Evolutionary conservation across 2,329 filamentous ascomycete genomes (phyloP), one percentile per base, ranked within the genome.

Genomic region (Cladobotryum mycophilum): DNA sequence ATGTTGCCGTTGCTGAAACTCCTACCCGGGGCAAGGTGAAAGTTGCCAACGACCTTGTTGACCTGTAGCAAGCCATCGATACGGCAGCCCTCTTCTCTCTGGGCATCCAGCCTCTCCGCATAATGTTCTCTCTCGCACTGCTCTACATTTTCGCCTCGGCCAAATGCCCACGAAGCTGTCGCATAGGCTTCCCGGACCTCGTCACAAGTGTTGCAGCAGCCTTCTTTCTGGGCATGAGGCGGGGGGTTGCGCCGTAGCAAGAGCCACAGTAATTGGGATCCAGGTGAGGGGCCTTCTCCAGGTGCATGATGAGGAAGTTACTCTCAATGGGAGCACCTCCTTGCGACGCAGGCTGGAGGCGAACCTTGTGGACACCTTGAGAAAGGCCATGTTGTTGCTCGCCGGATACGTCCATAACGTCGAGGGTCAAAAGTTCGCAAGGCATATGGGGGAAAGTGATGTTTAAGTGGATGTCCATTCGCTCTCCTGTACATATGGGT

Each of bases 391-490:
- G 88, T 69, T 99, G 93, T 65, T 96, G 87, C 70, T 99, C 93
- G 56, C 93, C 93, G 18, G 90, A 96, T 22, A 97, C 92, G 71
- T 99, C 93, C 93, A 99, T 99, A 51, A 99, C 92, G 68, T 99
- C 93, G 61, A 99, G 84, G 12, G 93, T 96, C 58, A 97, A 77
- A 47, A 99, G 82, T 70, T 97, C 92, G 73, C 93, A 99, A 9
- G 93, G 93, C 59, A 99, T 81, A 56, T 85, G 84, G 9, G 93
- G 93, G 67, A 99, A 99, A 43, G 89, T 93, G 53, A 99, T 85
- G 74, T 99, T 99, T 70, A 99, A 81, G 68, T 96, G 90, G 58
- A 99, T 99, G 69, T 97, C 93, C 92, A 99, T 97, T 70, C 92
- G 89, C 77, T 99, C 91, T 68, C 89, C 88, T 89, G 60, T 50